Percentiles rank a stretch among this genome's conserved stretches.
Conservation (phyloP, 2,329 filamentous ascomycete species). For the Trichoderma sp. region DNA sequence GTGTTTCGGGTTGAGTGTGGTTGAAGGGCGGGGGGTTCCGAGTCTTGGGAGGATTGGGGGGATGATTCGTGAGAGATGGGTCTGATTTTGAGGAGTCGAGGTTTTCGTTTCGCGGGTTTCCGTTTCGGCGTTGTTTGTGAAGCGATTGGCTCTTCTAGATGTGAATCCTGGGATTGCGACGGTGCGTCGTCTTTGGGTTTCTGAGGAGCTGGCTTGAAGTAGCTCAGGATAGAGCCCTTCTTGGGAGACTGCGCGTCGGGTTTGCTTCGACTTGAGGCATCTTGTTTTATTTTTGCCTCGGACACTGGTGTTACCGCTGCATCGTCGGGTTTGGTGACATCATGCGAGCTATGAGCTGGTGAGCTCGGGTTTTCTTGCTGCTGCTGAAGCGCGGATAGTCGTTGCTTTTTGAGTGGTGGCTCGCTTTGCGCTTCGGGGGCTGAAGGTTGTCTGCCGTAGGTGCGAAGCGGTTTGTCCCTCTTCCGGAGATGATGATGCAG, state of each 20-base stretch:
- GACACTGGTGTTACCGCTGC: not conserved
- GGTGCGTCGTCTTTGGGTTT: not conserved
- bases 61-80: constrained; percentile 4
- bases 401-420: constrained; percentile 29
- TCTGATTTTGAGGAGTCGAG: constrained; percentile 32
- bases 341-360: not conserved
- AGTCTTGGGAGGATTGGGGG: not conserved
- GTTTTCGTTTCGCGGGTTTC: constrained; percentile 23
- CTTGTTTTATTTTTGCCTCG: not conserved
- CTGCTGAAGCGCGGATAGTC: not conserved
- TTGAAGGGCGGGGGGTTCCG: not conserved
- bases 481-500: constrained; percentile 27
- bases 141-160: constrained; percentile 19
- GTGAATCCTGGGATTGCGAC: not conserved
- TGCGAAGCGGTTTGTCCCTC: constrained; percentile 37
- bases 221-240: constrained; percentile 39
- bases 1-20: not conserved
- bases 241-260: not conserved
- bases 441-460: constrained; percentile 38
- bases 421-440: constrained; percentile 28
- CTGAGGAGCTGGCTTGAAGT: constrained; percentile 37
- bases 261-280: not conserved
- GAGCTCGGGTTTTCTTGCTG: not conserved
- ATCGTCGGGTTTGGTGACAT: not conserved
- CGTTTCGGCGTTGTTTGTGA: constrained; percentile 10